Evolutionary conservation across 2,329 filamentous ascomycete genomes (phyloP).

Genomic region (Atkinsonella hypoxylon): DNA sequence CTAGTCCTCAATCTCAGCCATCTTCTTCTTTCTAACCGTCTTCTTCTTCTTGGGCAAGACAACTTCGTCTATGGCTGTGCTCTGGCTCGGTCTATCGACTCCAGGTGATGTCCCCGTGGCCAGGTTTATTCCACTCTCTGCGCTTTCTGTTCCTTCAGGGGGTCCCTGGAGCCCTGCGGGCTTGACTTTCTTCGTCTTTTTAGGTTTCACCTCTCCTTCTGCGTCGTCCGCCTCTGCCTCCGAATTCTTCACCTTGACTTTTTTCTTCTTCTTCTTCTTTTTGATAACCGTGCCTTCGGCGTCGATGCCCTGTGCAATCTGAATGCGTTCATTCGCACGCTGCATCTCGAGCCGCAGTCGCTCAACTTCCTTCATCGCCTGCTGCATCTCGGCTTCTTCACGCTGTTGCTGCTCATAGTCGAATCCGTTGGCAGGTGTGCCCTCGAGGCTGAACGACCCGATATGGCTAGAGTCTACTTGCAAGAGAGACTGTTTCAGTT

Average conservation of each 20-base stretch:
- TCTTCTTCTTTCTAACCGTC: slow-evolving; percentile 26
- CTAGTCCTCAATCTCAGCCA: slow-evolving; percentile 17
- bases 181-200: slow-evolving; percentile 24
- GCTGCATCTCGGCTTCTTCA: slow-evolving; percentile 80
- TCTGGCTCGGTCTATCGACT: not conserved
- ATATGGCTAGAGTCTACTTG: slow-evolving; percentile 82
- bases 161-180: not conserved
- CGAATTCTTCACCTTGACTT: slow-evolving; percentile 15
- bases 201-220: slow-evolving; percentile 27
- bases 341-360: slow-evolving; percentile 81
- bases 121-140: not conserved
- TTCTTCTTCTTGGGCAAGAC: slow-evolving; percentile 35
- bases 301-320: slow-evolving; percentile 56
- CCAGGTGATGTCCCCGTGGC: not conserved
- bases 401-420: slow-evolving; percentile 56
- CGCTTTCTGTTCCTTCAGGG: not conserved
- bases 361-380: slow-evolving; percentile 83
- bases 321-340: slow-evolving; percentile 61
- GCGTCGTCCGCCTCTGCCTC: slow-evolving; percentile 12
- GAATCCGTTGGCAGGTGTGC: slow-evolving; percentile 23
- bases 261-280: slow-evolving; percentile 47
- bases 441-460: slow-evolving; percentile 56
- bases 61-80: slow-evolving; percentile 3
- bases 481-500: slow-evolving; percentile 53
- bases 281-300: slow-evolving; percentile 53